A percentile compares a stretch with the other conserved stretches of the same genome.
phyloP scores from a whole-genome alignment of 352 stramenopile genomes.

The Discostella stelligera region DNA sequence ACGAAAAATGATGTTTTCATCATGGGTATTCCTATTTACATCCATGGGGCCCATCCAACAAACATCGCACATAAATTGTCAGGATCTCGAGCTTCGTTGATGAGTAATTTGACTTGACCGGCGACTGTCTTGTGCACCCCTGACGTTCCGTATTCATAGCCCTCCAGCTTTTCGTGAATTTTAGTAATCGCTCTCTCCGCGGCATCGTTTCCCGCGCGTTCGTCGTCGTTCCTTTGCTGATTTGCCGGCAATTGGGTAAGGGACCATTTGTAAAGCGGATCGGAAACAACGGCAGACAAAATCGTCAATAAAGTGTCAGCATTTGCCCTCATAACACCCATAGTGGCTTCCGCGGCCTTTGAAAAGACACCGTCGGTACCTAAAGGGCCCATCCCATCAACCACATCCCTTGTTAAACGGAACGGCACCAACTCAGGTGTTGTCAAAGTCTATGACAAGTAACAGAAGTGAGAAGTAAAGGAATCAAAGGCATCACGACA shows the following conservation, averaged over 20 bases:
- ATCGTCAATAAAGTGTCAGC: slow-evolving; percentile 94
- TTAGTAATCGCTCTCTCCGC: slow-evolving; percentile 91
- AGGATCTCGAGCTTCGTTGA: slow-evolving; percentile 92
- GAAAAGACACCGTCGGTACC: slow-evolving; percentile 96
- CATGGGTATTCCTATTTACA: slow-evolving; percentile 32
- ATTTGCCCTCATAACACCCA: slow-evolving; percentile 90
- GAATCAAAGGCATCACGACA: slow-evolving; percentile 4
- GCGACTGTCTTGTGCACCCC: slow-evolving; percentile 95
- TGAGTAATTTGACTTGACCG: slow-evolving; percentile 97
- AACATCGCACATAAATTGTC: slow-evolving; percentile 96
- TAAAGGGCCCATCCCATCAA: slow-evolving; percentile 98
- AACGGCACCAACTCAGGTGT: slow-evolving; percentile 99
- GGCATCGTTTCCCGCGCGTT: slow-evolving; percentile 83
- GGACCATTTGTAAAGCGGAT: slow-evolving; percentile 98
- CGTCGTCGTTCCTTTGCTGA: slow-evolving; percentile 71
- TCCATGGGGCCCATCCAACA: slow-evolving; percentile 94
- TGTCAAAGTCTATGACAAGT: slow-evolving; percentile 32
- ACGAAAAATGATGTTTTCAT: no score
- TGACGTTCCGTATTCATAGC: slow-evolving; percentile 94
- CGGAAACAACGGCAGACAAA: slow-evolving; percentile 97
- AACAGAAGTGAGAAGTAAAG: slow-evolving; percentile 1
- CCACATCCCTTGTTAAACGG: slow-evolving; percentile 95
- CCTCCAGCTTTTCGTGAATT: slow-evolving; percentile 97
- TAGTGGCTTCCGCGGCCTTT: slow-evolving; percentile 90
- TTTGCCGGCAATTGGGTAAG: slow-evolving; percentile 88